These are phyloP conservation scores for Scedosporium boydii DNA, from an alignment of 2,329 filamentous ascomycete species.

Conservation along the genomic window DNA sequence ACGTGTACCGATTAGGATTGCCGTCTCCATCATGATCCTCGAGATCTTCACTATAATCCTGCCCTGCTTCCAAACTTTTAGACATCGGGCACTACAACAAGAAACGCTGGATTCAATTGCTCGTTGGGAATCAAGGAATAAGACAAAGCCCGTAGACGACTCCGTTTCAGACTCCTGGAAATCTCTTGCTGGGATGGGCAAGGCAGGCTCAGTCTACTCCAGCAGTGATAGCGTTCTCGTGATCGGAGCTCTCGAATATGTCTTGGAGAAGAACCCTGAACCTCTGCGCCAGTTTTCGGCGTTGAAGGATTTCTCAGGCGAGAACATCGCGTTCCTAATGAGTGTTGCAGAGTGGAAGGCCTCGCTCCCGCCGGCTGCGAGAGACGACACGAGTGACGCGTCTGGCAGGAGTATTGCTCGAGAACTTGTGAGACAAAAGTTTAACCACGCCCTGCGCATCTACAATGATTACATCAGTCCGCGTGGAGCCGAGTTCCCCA, in stretches of 20 bases:
- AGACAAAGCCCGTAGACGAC: slow-evolving; percentile 22
- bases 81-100: slow-evolving; percentile 32
- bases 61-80: slow-evolving; percentile 48
- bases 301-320: slow-evolving; percentile 57
- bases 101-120: slow-evolving; percentile 40
- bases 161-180: slow-evolving; percentile 12
- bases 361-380: slow-evolving; percentile 16
- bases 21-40: slow-evolving; percentile 50
- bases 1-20: slow-evolving; percentile 29
- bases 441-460: slow-evolving; percentile 49
- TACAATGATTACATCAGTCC: slow-evolving; percentile 53
- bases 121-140: slow-evolving; percentile 34
- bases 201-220: slow-evolving; percentile 22
- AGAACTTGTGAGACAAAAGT: slow-evolving; percentile 37
- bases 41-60: slow-evolving; percentile 56
- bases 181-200: slow-evolving; percentile 28
- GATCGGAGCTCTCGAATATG: slow-evolving; percentile 53
- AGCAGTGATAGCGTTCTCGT: slow-evolving; percentile 39
- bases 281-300: slow-evolving; percentile 57
- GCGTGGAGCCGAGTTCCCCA: slow-evolving; percentile 53
- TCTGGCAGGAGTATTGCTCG: slow-evolving; percentile 14
- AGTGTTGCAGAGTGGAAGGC: slow-evolving; percentile 47
- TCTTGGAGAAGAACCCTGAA: slow-evolving; percentile 47
- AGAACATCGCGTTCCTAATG: slow-evolving; percentile 60
- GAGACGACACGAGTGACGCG: slow-evolving; percentile 13